phyloP scores from a whole-genome alignment of 2,329 filamentous ascomycete species.

The Zymoseptoria crescenta region DNA sequence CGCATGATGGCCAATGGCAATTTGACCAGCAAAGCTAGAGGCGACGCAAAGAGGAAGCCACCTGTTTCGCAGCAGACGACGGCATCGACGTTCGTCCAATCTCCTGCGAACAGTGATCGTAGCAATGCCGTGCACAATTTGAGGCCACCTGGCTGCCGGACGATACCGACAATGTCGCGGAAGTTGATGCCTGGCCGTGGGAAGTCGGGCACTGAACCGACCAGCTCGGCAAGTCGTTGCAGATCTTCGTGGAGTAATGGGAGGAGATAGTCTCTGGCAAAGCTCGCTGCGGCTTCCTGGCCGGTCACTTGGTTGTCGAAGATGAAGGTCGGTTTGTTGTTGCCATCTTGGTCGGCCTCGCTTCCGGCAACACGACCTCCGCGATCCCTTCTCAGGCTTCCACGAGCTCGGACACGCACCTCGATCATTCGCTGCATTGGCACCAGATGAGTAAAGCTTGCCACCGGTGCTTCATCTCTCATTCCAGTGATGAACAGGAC shows the following conservation, averaged over 20 bases:
- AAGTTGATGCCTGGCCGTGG: constrained; percentile 47
- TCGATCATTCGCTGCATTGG: constrained; percentile 48
- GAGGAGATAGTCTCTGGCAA: constrained; percentile 28
- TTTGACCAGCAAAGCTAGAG: constrained; percentile 38
- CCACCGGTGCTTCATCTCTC: constrained; percentile 53
- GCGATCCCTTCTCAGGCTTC: constrained; percentile 33
- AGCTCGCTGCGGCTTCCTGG: constrained; percentile 16
- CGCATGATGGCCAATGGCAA: constrained; percentile 47
- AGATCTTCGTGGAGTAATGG: constrained; percentile 43
- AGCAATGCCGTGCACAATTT: constrained; percentile 46
- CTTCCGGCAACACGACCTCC: constrained; percentile 22
- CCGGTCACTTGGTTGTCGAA: constrained; percentile 44
- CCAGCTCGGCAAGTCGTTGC: constrained; percentile 43
- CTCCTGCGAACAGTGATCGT: constrained; percentile 36
- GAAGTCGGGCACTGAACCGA: constrained; percentile 43
- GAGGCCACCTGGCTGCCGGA: constrained; percentile 46
- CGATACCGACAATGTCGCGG: constrained; percentile 51
- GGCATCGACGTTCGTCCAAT: constrained; percentile 41
- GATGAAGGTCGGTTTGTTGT: constrained; percentile 35
- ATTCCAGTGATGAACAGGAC: constrained; percentile 56
- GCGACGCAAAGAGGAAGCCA: constrained; percentile 49
- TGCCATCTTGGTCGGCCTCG: constrained; percentile 14
- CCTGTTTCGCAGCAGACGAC: constrained; percentile 51
- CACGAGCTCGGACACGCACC: constrained; percentile 40
- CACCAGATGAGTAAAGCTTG: constrained; percentile 48